A percentile compares a stretch with the other conserved stretches of the same genome.
phyloP scores from a whole-genome alignment of 192 early-diverging fungal genomes.

The Podila verticillata region DNA sequence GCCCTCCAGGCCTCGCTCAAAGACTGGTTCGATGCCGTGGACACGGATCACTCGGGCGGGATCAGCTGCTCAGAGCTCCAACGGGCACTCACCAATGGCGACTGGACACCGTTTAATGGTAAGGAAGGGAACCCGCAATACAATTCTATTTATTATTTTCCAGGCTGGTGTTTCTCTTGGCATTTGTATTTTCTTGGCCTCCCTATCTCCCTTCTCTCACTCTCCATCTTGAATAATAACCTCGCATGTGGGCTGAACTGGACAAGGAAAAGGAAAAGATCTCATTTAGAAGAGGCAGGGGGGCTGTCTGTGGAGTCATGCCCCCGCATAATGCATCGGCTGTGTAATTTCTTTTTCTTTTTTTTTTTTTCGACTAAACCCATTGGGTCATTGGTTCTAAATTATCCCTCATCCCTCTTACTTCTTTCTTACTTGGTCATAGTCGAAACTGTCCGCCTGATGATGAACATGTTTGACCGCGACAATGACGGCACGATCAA shows the following conservation, averaged over 20 bases:
- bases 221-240: neutral
- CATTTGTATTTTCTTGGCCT: neutral
- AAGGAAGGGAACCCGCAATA: constrained; percentile 3
- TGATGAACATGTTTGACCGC: constrained; percentile 72
- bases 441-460: constrained; percentile 75
- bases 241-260: no score
- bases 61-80: constrained; percentile 68
- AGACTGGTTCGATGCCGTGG: constrained; percentile 57
- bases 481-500: constrained; percentile 69
- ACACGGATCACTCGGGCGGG: constrained; percentile 61
- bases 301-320: no score
- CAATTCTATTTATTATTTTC: no score
- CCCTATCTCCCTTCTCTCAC: neutral
- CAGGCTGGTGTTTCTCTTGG: neutral
- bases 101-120: constrained; percentile 72
- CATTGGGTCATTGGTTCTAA: no score
- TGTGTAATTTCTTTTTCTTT: no score
- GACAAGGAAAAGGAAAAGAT: no score
- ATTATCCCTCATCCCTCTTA: neutral
- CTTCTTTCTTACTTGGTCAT: neutral
- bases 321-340: no score
- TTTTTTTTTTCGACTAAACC: no score
- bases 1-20: constrained; percentile 14
- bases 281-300: no score
- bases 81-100: constrained; percentile 63